Base-by-base conservation (phyloP, 441 rosid genomes). In the Raphanus hybrid region DNA sequence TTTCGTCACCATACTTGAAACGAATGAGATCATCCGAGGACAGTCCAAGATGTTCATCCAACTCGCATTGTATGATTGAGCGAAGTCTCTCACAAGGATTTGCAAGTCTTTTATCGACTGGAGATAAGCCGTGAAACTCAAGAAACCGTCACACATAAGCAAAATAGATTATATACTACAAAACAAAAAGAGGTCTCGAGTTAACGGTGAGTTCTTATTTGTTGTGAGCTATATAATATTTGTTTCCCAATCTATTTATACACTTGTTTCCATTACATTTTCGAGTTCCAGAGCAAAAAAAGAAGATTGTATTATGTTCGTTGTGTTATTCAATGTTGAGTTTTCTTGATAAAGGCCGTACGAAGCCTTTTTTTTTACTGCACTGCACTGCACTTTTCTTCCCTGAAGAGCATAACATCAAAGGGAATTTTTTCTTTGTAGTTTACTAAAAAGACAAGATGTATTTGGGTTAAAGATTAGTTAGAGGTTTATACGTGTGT, bases 21-120 rank as follows among this genome's bases (percentile, higher is more conserved):
- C 87, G 92, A 82, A 82, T 75, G 37, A 84, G 82, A 71, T n/a
- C n/a, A n/a, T 43, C 75, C 2, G 39, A 64, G 15, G 73, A 73
- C 20, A 78, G 78, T 61, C 90, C 84, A 59, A 85, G 80, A 75
- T 85, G 85, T 20, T 78, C 85, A n/a, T 77, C 88, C 16, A 87
- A 85, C 78, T 84, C 96, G 66, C 83, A 86, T 0, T 95, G 97
- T 52, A 87, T 89, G 3, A 88, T 90, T 3, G 98, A 95, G 69
- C 86, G 96, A 71, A 87, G 90, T 85, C 85, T 95, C 69, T 87
- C 97, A 0, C 88, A 81, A 87, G 98, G 98, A 64, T 86, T 95
- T 64, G 97, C 95, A 0, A 95, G 97, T 73, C 88, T 91, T 65
- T 83, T 95, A 64, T 89, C 96, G 0, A 67, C 85, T 89, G 87